A percentile compares a stretch with the other conserved stretches of the same genome.
Evolutionary conservation across 305 asterid genomes (phyloP).

Genomic region (Fraxinus sp.): DNA sequence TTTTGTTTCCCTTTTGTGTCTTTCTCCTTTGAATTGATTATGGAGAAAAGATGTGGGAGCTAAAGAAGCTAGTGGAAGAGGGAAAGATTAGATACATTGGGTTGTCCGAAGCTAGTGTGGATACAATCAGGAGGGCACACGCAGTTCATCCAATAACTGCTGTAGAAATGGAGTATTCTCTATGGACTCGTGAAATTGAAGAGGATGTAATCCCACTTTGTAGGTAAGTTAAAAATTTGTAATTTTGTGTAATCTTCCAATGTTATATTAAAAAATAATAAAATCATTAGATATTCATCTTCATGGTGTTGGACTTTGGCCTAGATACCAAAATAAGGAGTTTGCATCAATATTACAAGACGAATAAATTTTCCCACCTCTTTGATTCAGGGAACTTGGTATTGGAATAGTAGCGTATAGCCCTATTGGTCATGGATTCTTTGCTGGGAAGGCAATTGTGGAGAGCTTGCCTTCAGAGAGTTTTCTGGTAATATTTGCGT

Average conservation of each 20-base stretch:
- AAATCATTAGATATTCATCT: background rate
- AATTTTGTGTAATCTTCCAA: background rate
- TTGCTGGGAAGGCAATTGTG: conserved; percentile 47
- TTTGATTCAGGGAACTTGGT: conserved; percentile 45
- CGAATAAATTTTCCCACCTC: background rate
- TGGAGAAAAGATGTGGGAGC: conserved; percentile 46
- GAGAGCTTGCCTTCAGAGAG: conserved; percentile 44
- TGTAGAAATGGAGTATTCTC: conserved; percentile 57
- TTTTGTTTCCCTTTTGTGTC: background rate
- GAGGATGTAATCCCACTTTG: conserved; percentile 54
- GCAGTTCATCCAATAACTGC: conserved; percentile 55
- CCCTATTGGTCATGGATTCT: conserved; percentile 57
- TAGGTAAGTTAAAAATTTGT: conserved; percentile 28
- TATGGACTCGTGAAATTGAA: conserved; percentile 56
- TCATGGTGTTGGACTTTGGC: background rate
- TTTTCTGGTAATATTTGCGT: conserved; percentile 27
- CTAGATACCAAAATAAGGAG: background rate
- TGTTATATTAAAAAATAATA: background rate
- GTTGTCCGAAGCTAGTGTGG: conserved; percentile 51
- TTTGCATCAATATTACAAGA: background rate
- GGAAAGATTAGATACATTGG: conserved; percentile 57
- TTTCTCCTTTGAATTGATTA: conserved; percentile 1
- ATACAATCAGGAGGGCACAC: conserved; percentile 59
- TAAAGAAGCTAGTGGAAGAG: conserved; percentile 55
- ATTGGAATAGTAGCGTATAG: conserved; percentile 60